Base-by-base conservation (phyloP, 2,329 filamentous ascomycete genomes). In the Fusarium nanum region DNA sequence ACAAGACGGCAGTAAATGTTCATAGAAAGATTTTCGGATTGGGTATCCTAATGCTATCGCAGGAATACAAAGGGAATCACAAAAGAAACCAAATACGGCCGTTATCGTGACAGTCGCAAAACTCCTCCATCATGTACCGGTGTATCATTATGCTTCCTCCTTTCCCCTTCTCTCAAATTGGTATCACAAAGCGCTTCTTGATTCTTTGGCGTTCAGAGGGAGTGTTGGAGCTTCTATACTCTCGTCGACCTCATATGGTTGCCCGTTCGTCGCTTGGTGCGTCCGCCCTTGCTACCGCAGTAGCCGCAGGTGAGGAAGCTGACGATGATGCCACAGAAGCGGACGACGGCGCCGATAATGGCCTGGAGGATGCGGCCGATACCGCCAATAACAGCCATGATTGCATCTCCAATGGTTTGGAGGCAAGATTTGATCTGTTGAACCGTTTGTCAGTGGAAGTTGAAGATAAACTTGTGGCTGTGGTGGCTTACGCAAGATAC, bases 401-500 rank as follows among this genome's bases (percentile, higher is more conserved):
- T 84, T 77, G 85, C 86, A 70, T 82, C 83, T 57, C 91, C 91
- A 79, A 93, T 90, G 73, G 90, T 86, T 70, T 83, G 86, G 81
- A 91, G 85, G 78, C 88, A 78, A 76, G 83, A 83, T 76, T 84
- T 73, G 77, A 92, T 84, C 89, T 91, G 42, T 41, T 27, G 25
- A 9, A 25, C 16, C 12, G 18, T 20, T 27, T 8, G 70, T 77
- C 70, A 75, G 69, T n/a, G 7, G n/a, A 10, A 20, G n/a, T 25
- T 22, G 22, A 14, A 32, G 25, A 9, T 14, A 25, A 23, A 13
- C 10, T n/a, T 20, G 45, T 44, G 30, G 25, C n/a, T 57, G 14
- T 40, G 56, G 25, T 20, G 54, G 87, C 92, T 77, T 92, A 95
- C 92, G 79, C 92, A 94, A 79, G 92, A 94, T 73, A 93, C 85